Evolutionary conservation across 257 asterid genomes (phyloP), one percentile per base, ranked within the genome.

Genomic region (Dorcoceras hygrometricum): DNA sequence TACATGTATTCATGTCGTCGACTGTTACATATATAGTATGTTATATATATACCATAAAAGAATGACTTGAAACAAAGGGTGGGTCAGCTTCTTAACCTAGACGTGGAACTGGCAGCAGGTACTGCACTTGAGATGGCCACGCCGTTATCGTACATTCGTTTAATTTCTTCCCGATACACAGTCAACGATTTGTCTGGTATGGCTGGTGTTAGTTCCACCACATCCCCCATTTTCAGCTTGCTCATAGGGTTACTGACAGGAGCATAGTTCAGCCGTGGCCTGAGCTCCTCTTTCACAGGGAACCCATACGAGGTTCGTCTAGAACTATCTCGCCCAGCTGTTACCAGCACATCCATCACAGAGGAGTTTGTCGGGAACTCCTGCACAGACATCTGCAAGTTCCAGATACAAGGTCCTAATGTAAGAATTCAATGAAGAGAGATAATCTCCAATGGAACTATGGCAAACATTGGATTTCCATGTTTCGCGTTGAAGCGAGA

Each of bases 211-310:
- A 94, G 59, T 71, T 94, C 99, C 73, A 90, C 87, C 36, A 94
- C 91, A 23, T 94, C 99, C 2, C 99, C 99, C 99, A 94, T 94
- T 60, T 83, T 81, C 51, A 94, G 84, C 81, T 85, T 89, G 82
- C 88, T 80, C 18, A 73, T 70, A 1, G 95, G 96, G 66, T 94
- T 96, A 23, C 63, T 77, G 20, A 94, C 81, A 0, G 93, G 81
- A 54, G 80, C 81, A 8, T 79, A 91, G 83, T 94, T 94, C 67
- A 90, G 68, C 78, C 80, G 74, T 4, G 96, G 96, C 88, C 98
- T 82, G 23, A 94, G 82, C 68, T 90, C 97, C 78, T 90, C 96
- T 83, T 94, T 94, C 28, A 79, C 57, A 0, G 88, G 86, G 61
- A 85, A 90, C 26, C 93, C 83, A 65, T 84, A 86, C 0, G 87